Percentiles rank a stretch among this genome's conserved stretches.
Evolutionary conservation across 2,329 filamentous ascomycete genomes (phyloP).

Genomic region (Botryotinia convoluta): DNA sequence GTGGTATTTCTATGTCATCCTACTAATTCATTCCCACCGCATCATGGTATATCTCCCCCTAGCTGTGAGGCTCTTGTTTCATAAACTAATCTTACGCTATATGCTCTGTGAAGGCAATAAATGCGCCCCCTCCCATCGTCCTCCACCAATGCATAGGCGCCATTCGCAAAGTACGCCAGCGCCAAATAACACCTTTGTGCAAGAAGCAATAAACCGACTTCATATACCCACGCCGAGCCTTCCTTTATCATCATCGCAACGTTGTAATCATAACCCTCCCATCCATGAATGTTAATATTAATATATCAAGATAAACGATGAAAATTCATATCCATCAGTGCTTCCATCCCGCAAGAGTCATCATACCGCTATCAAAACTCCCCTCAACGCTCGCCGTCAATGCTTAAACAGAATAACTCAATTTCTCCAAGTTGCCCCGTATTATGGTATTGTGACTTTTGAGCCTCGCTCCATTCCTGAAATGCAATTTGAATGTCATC

Average conservation of each 20-base stretch:
- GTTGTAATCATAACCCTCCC: constrained; percentile 34
- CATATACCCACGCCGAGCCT: constrained; percentile 26
- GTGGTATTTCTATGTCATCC: constrained; percentile 18
- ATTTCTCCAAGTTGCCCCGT: constrained; percentile 78
- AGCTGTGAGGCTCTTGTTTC: constrained; percentile 13
- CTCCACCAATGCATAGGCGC: constrained; percentile 25
- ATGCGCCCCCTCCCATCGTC: constrained; percentile 22
- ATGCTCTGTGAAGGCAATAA: constrained; percentile 16
- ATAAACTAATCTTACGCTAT: constrained; percentile 15
- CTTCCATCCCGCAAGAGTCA: background rate
- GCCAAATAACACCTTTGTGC: constrained; percentile 30
- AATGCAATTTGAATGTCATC: constrained; percentile 97
- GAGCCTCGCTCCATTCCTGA: constrained; percentile 84
- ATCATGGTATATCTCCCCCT: constrained; percentile 14
- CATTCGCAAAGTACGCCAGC: constrained; percentile 22
- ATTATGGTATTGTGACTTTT: constrained; percentile 57
- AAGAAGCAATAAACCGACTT: constrained; percentile 22
- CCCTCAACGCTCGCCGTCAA: constrained; percentile 31
- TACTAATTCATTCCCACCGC: constrained; percentile 11
- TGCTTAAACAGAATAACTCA: constrained; percentile 73
- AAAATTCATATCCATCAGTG: constrained; percentile 15
- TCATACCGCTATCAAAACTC: background rate
- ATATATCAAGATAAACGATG: constrained; percentile 24
- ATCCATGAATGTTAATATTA: constrained; percentile 25
- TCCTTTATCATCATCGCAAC: constrained; percentile 35